These are phyloP conservation scores for Microstroma glucosiphilum DNA, from an alignment of 1,284 basidiomycete species.

Conservation along the genomic window DNA sequence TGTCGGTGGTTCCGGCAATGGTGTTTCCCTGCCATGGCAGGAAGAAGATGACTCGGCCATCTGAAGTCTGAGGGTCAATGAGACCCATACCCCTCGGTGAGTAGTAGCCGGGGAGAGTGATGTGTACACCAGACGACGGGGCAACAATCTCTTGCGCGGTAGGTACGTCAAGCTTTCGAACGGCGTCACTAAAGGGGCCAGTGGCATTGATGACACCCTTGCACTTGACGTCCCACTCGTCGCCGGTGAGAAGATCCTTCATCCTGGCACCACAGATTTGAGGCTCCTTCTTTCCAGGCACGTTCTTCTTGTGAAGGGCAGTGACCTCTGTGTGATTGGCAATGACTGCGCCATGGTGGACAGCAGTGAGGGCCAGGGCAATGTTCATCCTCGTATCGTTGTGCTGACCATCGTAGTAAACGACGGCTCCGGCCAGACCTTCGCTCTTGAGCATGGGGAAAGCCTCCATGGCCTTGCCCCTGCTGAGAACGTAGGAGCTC, in stretches of 20 bases:
- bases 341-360: slow-evolving; percentile 81
- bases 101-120: slow-evolving; percentile 95
- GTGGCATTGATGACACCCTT: slow-evolving; percentile 95
- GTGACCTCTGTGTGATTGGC: slow-evolving; percentile 88
- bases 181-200: slow-evolving; percentile 82
- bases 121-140: slow-evolving; percentile 86
- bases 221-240: slow-evolving; percentile 74
- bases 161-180: slow-evolving; percentile 80
- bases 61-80: slow-evolving; percentile 88
- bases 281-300: slow-evolving; percentile 54
- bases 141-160: slow-evolving; percentile 78
- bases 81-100: slow-evolving; percentile 91
- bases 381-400: slow-evolving; percentile 98
- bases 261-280: slow-evolving; percentile 72
- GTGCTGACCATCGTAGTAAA: slow-evolving; percentile 97
- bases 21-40: slow-evolving; percentile 97
- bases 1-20: slow-evolving; percentile 93
- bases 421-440: slow-evolving; percentile 87
- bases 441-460: slow-evolving; percentile 94
- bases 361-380: slow-evolving; percentile 76
- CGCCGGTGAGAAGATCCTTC: slow-evolving; percentile 74
- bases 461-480: slow-evolving; percentile 78
- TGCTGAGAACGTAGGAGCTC: slow-evolving; percentile 81
- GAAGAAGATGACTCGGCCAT: slow-evolving; percentile 97
- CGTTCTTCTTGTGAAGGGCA: slow-evolving; percentile 62